Evolutionary conservation across 78 protist genomes (phyloP), one percentile per base, ranked within the genome.

Genomic region (Goniomonas avonlea): DNA sequence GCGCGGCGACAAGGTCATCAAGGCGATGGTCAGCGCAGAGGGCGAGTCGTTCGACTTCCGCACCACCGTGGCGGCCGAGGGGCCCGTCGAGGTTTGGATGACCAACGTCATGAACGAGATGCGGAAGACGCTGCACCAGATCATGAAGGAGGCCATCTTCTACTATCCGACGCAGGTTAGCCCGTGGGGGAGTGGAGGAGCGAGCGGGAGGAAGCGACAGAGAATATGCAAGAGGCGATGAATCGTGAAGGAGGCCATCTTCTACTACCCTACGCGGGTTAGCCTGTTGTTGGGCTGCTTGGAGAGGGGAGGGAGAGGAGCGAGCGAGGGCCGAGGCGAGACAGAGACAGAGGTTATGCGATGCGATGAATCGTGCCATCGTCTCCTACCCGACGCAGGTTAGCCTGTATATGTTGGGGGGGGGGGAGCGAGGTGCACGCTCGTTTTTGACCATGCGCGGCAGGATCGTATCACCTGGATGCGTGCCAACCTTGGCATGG

Each of bases 1-100:
- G 9, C 69, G 85, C 29, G 13, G 32, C 27, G 63, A 61, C 82
- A 69, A 55, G 37, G 35, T 31, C 34, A 76, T 86, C 20, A 53
- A 34, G 38, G 89, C 84, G 5, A 85, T 90, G 86, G 25, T 25
- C 21, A 90, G 94, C 5, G 39, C 88, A 4, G 94, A 94, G 77
- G 58, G 77, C 21, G 98, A 94, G 81, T 15, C 0, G n/a, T 53
- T 87, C 40, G 32, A 17, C 37, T 91, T 93, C 79, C 20, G 39
- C 29, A 47, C 41, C 13, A 25, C 47, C 37, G 83, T 81, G 13
- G 27, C 45, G 13, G 82, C 81, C 18, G 91, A 90, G 37, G 94
- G 95, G 18, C 25, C 76, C 2, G 96, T 94, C 1, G 98, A 94
- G 82, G n/a, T 8, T 2, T 94, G 98, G 98, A 86, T 94, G 87